Evolutionary conservation across 306 rosid species (phyloP), one percentile per base, ranked within the genome.

Genomic region (Ormosia semicastrata): DNA sequence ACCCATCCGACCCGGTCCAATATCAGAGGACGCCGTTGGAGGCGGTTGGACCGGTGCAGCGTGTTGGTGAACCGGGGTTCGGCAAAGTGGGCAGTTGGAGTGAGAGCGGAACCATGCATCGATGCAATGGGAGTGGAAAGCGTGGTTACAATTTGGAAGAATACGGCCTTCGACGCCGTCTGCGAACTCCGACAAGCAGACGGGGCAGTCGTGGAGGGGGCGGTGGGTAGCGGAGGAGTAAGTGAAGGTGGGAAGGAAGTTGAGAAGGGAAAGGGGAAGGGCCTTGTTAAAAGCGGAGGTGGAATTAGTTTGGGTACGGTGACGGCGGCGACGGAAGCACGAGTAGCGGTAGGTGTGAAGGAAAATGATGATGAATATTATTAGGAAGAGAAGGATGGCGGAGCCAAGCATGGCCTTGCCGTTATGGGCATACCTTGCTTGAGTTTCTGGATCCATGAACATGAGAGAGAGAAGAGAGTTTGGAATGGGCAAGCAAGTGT

Each of bases 1-100:
- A 3, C 75, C 77, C 77, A 2, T 32, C 6, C 2, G 7, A 34
- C 24, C 52, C 40, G 71, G 40, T 36, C 76, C 76, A 10, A 2
- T 2, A 0, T 12, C 4, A 4, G 24, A 2, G 0, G 33, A n/a
- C 53, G 18, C 76, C n/a, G 33, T 15, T 53, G 18, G 39, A 2
- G 5, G 3, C 59, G 79, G 86, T 41, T 12, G 67, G 24, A 71
- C 83, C 47, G 75, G 73, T 18, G 78, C 5, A 13, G 14, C 15
- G 4, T 3, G 44, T 52, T 9, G 34, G 2, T 47, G 76, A 57
- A 86, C 84, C 24, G 80, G 79, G 11, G 76, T 56, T 46, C 92
- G 58, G 64, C 92, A 89, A 3, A 89, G 89, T 9, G 92, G 94
- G n/a, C 94, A 89, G 6, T 60, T 91, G 29, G 92, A 85, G 73